Evolutionary conservation across 192 early-diverging fungal species (phyloP), one percentile per base, ranked within the genome.

Genomic region (Coemansia erecta): DNA sequence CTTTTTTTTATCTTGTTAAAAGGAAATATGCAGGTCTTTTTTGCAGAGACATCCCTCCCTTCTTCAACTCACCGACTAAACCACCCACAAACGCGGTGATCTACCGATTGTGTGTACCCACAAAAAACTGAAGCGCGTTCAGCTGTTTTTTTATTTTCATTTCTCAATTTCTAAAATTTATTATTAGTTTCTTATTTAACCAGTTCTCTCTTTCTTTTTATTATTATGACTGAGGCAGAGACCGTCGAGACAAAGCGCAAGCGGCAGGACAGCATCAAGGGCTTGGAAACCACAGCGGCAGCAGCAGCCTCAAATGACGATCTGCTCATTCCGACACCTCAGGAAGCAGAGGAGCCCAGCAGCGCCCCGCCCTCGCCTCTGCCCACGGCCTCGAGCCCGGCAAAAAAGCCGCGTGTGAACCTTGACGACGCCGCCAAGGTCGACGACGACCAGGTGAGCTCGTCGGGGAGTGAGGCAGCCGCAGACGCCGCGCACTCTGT

Each of bases 181-280:
- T 13, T 17, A 6, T 47, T 49, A 49, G 28, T 31, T 31, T 31
- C 7, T 31, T 31, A 31, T 31, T 31, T 7, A 5, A 26, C 8
- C 42, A 44, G 42, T 49, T 52, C n/a, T n/a, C n/a, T n/a, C n/a
- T n/a, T n/a, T n/a, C n/a, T n/a, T n/a, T n/a, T n/a, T 28, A 22
- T 37, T 55, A 21, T 35, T 55, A 59, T 40, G 44, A 66, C 54
- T 46, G 64, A 70, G 21, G 43, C 51, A 8, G 63, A 60, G 2
- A 50, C 62, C 14, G 56, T 49, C 8, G 73, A 77, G 18, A 63
- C 63, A 37, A 78, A 78, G 52, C 75, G 75, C 40, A 78, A 78
- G 70, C 75, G 75, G 24, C 75, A 78, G 45, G 70, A 72, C 50
- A 78, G 75, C 61, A 56, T 78, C 37, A 51, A 64, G 17, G 51